phyloP scores from a whole-genome alignment of 2,329 filamentous ascomycete genomes.

The Pyrenophora seminiperda region DNA sequence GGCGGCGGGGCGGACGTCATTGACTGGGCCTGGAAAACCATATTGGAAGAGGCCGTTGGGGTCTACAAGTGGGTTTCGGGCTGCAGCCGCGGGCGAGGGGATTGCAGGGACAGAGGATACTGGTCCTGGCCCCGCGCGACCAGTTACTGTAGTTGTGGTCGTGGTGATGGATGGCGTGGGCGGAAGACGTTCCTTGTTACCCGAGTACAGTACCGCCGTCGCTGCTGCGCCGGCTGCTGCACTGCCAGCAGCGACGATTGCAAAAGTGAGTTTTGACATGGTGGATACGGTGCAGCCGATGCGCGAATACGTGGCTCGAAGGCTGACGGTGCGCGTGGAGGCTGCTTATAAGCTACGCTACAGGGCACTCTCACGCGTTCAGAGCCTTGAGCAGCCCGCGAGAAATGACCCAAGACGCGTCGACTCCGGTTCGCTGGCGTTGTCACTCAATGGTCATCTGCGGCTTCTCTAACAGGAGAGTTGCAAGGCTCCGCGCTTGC shows the following conservation, averaged over 20 bases:
- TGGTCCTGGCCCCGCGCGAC: constrained; percentile 31
- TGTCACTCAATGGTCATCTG: constrained; percentile 36
- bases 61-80: constrained; percentile 49
- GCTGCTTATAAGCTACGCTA: constrained; percentile 24
- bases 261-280: constrained; percentile 59
- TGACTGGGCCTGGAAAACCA: constrained; percentile 86
- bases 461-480: constrained; percentile 14
- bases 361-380: constrained; percentile 21
- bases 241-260: constrained; percentile 55
- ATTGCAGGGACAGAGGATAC: constrained; percentile 32
- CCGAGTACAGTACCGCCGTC: constrained; percentile 54
- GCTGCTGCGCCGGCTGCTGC: constrained; percentile 56
- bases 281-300: constrained; percentile 7
- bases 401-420: constrained; percentile 45
- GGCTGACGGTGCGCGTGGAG: constrained; percentile 1
- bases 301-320: constrained; percentile 1
- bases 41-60: constrained; percentile 59
- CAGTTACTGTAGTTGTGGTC: constrained; percentile 44
- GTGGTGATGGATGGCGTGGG: constrained; percentile 38
- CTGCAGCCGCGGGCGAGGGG: constrained; percentile 31
- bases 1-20: constrained; percentile 76
- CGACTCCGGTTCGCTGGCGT: constrained; percentile 39
- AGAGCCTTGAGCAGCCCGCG: constrained; percentile 43
- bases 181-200: constrained; percentile 37
- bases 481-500: constrained; percentile 26